phyloP scores from a whole-genome alignment of 1,284 basidiomycete genomes.

The Moniliophthora roreri region DNA sequence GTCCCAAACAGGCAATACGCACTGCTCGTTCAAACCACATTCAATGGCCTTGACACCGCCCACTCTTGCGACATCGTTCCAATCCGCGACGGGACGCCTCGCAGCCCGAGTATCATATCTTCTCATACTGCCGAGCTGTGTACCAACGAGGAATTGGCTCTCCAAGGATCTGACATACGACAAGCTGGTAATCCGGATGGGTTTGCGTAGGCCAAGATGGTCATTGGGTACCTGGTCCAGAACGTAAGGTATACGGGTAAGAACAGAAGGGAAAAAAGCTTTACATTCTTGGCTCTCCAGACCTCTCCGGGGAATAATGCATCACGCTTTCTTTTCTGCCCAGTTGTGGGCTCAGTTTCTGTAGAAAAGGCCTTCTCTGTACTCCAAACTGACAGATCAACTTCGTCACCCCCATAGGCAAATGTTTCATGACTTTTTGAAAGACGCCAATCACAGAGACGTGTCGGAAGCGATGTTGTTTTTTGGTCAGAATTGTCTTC shows the following conservation, averaged over 20 bases:
- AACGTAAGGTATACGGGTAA: not conserved
- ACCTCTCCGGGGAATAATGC: constrained; percentile 68
- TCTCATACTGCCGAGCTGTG: constrained; percentile 74
- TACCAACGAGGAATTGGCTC: constrained; percentile 72
- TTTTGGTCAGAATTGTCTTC: constrained; percentile 23
- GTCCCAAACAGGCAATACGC: constrained; percentile 4
- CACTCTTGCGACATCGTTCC: constrained; percentile 57
- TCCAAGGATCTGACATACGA: constrained; percentile 47
- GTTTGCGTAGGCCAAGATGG: constrained; percentile 74
- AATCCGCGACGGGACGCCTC: constrained; percentile 69
- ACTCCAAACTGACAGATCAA: constrained; percentile 84
- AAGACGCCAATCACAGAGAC: constrained; percentile 66
- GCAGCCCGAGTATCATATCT: constrained; percentile 80
- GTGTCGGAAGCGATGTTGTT: constrained; percentile 54
- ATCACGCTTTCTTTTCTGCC: constrained; percentile 72
- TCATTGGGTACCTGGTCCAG: constrained; percentile 70
- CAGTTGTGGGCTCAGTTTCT: constrained; percentile 25
- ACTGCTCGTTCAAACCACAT: constrained; percentile 70
- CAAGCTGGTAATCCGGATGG: constrained; percentile 75
- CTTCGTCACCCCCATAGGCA: constrained; percentile 85
- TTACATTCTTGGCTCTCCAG: constrained; percentile 80
- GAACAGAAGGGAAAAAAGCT: constrained; percentile 15
- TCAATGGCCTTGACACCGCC: constrained; percentile 70
- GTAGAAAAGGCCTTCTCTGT: constrained; percentile 63
- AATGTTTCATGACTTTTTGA: constrained; percentile 56